phyloP scores from a whole-genome alignment of 2,329 filamentous ascomycete genomes.

The Didymosphaeria variabile region DNA sequence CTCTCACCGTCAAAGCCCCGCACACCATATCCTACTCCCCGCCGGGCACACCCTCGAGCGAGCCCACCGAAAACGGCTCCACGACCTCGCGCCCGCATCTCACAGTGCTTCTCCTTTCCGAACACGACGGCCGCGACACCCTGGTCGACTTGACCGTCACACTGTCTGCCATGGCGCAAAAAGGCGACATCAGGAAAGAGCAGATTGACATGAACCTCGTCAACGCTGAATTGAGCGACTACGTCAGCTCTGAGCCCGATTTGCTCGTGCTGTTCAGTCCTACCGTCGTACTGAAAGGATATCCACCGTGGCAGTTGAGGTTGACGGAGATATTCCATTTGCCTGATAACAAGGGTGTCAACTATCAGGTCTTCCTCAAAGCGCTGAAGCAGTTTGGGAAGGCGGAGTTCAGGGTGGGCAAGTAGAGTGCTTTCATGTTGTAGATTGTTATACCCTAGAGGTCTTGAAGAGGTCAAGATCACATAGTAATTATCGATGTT shows the following conservation, averaged over 20 bases:
- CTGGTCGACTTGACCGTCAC: slow-evolving; percentile 96
- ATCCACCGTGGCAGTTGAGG: slow-evolving; percentile 95
- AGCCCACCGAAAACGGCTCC: slow-evolving; percentile 27
- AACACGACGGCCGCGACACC: slow-evolving; percentile 89
- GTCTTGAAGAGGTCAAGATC: too few species aligned
- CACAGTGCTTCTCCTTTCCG: slow-evolving; percentile 80
- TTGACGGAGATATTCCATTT: slow-evolving; percentile 88
- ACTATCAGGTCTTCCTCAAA: slow-evolving; percentile 91
- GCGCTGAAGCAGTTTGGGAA: slow-evolving; percentile 84
- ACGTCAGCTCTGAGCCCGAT: slow-evolving; percentile 88
- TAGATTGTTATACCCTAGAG: neutral
- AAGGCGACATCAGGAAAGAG: slow-evolving; percentile 78
- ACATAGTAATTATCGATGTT: too few species aligned
- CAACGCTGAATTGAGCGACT: slow-evolving; percentile 82
- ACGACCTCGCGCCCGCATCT: slow-evolving; percentile 54
- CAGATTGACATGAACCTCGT: slow-evolving; percentile 89
- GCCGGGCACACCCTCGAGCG: slow-evolving; percentile 53
- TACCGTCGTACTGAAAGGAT: slow-evolving; percentile 83
- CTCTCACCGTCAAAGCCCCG: slow-evolving; percentile 76
- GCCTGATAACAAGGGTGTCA: slow-evolving; percentile 80
- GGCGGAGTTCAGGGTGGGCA: slow-evolving; percentile 87
- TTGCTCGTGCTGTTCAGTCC: slow-evolving; percentile 88
- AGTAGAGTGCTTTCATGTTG: slow-evolving; percentile 46
- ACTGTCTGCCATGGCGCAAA: slow-evolving; percentile 92
- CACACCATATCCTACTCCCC: slow-evolving; percentile 70